Conservation (phyloP, 23 red algal species). For the Agarophyton chilense region DNA sequence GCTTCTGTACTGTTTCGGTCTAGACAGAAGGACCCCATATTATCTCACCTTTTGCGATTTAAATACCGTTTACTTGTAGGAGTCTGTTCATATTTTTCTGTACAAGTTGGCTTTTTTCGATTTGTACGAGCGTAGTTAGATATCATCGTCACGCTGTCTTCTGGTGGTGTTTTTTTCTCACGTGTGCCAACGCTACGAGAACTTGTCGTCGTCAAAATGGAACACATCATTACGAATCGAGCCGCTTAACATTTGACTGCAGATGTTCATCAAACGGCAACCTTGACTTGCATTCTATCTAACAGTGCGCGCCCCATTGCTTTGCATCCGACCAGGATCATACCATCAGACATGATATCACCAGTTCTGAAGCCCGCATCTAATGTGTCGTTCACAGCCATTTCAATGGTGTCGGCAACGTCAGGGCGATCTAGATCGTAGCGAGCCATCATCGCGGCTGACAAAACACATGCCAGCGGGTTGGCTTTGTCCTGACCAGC, state of each 20-base stretch:
- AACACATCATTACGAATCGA: not conserved
- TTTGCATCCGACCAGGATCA: slow-evolving; percentile 78
- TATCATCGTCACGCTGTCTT: not conserved
- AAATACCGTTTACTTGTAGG: slow-evolving; percentile 30
- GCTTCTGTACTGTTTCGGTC: slow-evolving; percentile 28
- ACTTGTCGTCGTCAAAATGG: too few relatives aligned
- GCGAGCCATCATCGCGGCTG: slow-evolving; percentile 90
- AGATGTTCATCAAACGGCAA: not conserved
- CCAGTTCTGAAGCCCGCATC: slow-evolving; percentile 84
- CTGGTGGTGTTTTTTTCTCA: too few relatives aligned
- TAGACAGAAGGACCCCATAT: slow-evolving; percentile 17
- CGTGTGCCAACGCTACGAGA: too few relatives aligned
- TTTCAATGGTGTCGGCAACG: slow-evolving; percentile 82
- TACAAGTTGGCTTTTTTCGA: not conserved
- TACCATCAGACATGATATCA: slow-evolving; percentile 92
- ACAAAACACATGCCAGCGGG: slow-evolving; percentile 89
- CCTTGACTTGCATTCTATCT: slow-evolving; percentile 31
- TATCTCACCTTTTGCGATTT: not conserved
- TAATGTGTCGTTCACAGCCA: slow-evolving; percentile 83
- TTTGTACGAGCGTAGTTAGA: slow-evolving; percentile 4
- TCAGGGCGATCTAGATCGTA: slow-evolving; percentile 86
- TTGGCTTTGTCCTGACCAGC: slow-evolving; percentile 95
- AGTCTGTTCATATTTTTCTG: not conserved
- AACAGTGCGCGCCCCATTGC: slow-evolving; percentile 79
- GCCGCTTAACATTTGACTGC: not conserved